Evolutionary conservation across 164 flowering plant genomes (phyloP).

Genomic region (Magnolia kwangsiensis): DNA sequence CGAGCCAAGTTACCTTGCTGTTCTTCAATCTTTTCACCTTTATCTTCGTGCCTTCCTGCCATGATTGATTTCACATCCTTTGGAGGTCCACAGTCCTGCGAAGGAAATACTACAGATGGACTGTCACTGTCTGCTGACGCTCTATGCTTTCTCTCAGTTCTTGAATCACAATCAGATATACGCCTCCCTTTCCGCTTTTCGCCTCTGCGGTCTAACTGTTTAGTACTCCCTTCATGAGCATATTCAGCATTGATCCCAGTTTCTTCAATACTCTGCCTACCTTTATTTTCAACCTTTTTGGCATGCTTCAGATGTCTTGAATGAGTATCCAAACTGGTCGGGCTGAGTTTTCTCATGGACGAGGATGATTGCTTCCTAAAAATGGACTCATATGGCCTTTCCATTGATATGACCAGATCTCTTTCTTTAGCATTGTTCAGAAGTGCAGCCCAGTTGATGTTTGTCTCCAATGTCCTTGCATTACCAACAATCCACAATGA

Average conservation of each 20-base stretch:
- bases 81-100: conserved; percentile 14
- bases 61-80: conserved; percentile 12
- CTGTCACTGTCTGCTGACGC: conserved; percentile 8
- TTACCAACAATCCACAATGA: conserved; percentile 92
- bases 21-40: conserved; percentile 14
- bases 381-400: conserved; percentile 53
- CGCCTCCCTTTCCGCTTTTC: conserved; percentile 4
- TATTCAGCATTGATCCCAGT: conserved; percentile 15
- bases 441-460: conserved; percentile 77
- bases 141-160: conserved; percentile 9
- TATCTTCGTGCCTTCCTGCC: conserved; percentile 8
- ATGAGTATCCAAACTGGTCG: conserved; percentile 15
- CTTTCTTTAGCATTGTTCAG: conserved; percentile 72
- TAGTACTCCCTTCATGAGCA: conserved; percentile 19
- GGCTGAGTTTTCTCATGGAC: conserved; percentile 5
- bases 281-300: conserved; percentile 24
- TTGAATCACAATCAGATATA: not conserved
- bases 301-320: conserved; percentile 18
- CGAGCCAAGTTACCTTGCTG: conserved; percentile 15
- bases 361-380: conserved; percentile 28
- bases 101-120: conserved; percentile 14
- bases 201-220: conserved; percentile 3
- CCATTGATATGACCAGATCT: conserved; percentile 47
- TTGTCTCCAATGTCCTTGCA: conserved; percentile 60
- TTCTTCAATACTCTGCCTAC: conserved; percentile 10